A percentile compares a stretch with the other conserved stretches of the same genome.
phyloP scores from a whole-genome alignment of 305 asterid species.

The Withania somnifera region DNA sequence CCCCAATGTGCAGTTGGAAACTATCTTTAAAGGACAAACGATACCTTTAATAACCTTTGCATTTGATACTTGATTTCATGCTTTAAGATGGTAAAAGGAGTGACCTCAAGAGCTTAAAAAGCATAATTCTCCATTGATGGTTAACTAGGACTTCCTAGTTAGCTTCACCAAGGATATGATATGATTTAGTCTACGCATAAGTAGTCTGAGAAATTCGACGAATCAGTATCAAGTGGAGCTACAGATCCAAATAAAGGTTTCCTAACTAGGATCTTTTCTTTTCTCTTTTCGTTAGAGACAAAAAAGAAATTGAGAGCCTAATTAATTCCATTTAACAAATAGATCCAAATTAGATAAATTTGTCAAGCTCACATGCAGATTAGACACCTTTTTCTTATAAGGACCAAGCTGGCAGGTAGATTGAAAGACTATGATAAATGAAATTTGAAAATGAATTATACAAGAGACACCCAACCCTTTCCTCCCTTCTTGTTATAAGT shows the following conservation, averaged over 20 bases:
- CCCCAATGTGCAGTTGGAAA: neutral
- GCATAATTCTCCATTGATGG: neutral
- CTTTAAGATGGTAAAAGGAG: neutral
- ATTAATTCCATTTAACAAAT: neutral
- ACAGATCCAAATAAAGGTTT: neutral
- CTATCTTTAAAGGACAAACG: neutral
- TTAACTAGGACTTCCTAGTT: neutral
- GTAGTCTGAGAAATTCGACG: neutral
- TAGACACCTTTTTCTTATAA: neutral
- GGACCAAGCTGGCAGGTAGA: neutral
- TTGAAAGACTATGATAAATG: neutral
- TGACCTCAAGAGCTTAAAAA: neutral
- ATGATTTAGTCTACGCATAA: neutral
- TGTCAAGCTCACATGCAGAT: neutral
- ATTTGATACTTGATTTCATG: neutral
- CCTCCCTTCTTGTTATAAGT: neutral
- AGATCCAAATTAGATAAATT: neutral
- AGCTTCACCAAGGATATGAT: neutral
- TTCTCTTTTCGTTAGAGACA: neutral
- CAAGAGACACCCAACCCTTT: neutral
- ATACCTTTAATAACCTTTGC: neutral
- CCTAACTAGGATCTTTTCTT: neutral
- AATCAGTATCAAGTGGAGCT: neutral
- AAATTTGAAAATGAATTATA: neutral
- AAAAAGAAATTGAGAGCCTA: neutral